Evolutionary conservation across 2,329 filamentous ascomycete species (phyloP), one percentile per base, ranked within the genome.

Genomic region (Emmonsiellopsis sp.): DNA sequence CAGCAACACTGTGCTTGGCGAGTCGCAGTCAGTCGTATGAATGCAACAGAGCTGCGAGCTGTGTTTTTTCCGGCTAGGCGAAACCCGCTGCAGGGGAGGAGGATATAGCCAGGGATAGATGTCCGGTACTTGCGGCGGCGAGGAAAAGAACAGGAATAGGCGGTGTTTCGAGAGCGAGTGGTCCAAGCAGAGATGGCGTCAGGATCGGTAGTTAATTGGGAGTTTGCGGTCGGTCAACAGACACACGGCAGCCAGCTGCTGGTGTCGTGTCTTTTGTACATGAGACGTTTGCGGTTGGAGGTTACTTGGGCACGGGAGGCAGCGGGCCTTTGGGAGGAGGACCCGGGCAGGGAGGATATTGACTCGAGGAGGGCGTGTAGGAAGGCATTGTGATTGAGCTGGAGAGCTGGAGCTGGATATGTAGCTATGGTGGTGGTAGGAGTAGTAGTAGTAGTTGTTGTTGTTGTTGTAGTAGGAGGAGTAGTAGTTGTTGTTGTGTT

Each of bases 271-370:
- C 1, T 26, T 26, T 13, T 48, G 37, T 48, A 48, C 32, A 37
- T 48, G 31, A 38, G 45, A 32, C 20, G 31, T 37, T 48, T 11
- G 15, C 5, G n/a, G 45, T 31, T 16, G 5, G 44, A 11, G 9
- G 7, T 52, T 57, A 61, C 51, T 61, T 61, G 11, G 59, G 59
- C 20, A 61, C 48, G 6, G 59, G 59, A 16, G 59, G 59, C 32
- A 61, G 59, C 50, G 59, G 59, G 40, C 59, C 59, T 31, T 56
- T 59, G 34, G 59, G 59, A 7, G 59, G 59, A 32, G 59, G 59
- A 31, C 59, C 59, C 7, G 59, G 59, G 54, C 59, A 61, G 26
- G 59, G 59, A 59, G 59, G 59, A 44, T 55, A 59, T 54, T 61
- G 59, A n/a, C 44, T 53, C 13, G 54, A 47, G 55, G 46, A 50